phyloP scores from a whole-genome alignment of 768 basidiomycete species.

The Termitomyces sp. region DNA sequence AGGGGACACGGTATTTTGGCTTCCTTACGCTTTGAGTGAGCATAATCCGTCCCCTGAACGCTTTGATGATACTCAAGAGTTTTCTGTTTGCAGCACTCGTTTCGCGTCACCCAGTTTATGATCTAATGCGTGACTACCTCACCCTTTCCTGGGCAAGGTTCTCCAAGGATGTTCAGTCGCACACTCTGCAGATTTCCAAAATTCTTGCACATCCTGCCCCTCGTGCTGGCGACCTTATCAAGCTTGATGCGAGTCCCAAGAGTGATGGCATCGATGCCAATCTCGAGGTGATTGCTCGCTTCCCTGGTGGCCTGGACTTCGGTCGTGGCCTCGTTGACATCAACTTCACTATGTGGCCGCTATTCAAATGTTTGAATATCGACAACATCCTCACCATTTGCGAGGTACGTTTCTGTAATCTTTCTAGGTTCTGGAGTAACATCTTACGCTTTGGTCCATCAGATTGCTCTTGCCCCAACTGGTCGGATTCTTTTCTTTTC shows the following conservation, averaged over 20 bases:
- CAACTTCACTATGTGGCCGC: conserved; percentile 96
- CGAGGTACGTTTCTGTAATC: conserved; percentile 51
- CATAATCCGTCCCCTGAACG: conserved; percentile 17
- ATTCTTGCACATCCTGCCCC: conserved; percentile 87
- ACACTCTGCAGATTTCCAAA: conserved; percentile 87
- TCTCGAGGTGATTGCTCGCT: conserved; percentile 84
- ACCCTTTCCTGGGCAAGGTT: conserved; percentile 95
- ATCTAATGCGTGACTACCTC: conserved; percentile 92
- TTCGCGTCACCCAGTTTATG: conserved; percentile 91
- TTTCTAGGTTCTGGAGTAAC: conserved; percentile 42
- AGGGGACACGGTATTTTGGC: conserved; percentile 91
- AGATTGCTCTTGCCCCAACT: conserved; percentile 86
- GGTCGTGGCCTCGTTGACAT: conserved; percentile 89
- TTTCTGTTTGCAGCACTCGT: conserved; percentile 60
- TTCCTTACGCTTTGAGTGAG: conserved; percentile 89
- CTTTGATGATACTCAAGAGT: conserved; percentile 12
- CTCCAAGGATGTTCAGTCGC: conserved; percentile 91
- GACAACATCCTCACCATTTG: conserved; percentile 93
- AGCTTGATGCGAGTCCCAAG: conserved; percentile 78
- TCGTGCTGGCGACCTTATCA: conserved; percentile 82
- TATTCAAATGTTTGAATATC: conserved; percentile 90
- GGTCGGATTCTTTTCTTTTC: conserved; percentile 88
- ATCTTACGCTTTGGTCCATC: conserved; percentile 44
- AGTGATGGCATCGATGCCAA: conserved; percentile 49
- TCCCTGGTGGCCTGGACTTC: conserved; percentile 93